These are phyloP conservation scores for Leptodermis oblonga DNA, from an alignment of 257 asterid species.

Conservation along the genomic window DNA sequence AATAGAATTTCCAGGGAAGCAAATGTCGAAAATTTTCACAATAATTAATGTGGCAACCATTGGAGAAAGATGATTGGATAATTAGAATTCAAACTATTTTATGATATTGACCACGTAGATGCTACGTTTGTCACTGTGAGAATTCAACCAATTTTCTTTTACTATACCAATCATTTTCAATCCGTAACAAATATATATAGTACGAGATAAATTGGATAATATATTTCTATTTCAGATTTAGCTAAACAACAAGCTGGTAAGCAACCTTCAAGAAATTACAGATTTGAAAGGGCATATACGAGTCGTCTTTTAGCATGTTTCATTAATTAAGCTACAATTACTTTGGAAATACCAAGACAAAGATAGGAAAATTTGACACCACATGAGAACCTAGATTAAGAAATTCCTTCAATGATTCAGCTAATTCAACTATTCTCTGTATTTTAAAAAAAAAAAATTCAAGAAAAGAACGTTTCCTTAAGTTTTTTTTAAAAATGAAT, in stretches of 20 bases:
- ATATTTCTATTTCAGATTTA: neutral
- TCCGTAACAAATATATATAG: neutral
- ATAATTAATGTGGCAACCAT: no score
- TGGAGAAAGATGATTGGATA: no score
- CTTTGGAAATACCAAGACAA: neutral
- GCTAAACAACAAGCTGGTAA: neutral
- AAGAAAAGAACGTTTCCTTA: neutral
- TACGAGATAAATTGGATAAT: neutral
- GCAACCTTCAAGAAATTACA: conserved; percentile 9
- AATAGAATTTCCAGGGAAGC: no score
- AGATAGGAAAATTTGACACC: neutral
- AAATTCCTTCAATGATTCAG: no score
- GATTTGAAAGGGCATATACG: neutral
- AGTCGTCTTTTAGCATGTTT: neutral
- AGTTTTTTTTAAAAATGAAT: no score
- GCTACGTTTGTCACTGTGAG: no score
- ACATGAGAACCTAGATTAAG: neutral
- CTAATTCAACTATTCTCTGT: neutral
- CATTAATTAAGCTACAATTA: neutral
- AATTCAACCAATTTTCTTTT: no score
- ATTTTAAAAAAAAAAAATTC: neutral
- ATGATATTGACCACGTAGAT: no score
- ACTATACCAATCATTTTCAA: no score
- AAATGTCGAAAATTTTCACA: no score
- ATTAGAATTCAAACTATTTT: no score